Evolutionary conservation across 176 grass and related monocot genomes (phyloP), one percentile per base, ranked within the genome.

Genomic region (Hordeum marinum): DNA sequence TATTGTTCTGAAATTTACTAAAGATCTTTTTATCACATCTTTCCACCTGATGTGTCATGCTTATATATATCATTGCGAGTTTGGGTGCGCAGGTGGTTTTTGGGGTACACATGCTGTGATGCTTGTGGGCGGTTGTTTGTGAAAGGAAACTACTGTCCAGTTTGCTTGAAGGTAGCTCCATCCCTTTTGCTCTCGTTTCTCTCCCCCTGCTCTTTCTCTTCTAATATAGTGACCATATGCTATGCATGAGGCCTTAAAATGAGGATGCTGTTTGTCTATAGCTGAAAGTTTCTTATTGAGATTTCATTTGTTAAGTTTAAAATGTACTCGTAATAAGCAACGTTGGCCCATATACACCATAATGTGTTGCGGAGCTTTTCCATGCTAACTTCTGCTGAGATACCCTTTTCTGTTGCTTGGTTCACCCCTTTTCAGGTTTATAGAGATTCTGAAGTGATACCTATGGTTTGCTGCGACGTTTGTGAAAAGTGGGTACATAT

Each of bases 401-500:
- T 77, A 18, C 59, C 58, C 73, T 26, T 35, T 15, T 69, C 27
- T 67, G 35, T 68, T 76, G 39, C 29, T 75, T 64, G 57, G 23
- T 50, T 67, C 29, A 17, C 77, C 64, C 26, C 29, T 82, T 94
- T 90, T 87, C 68, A 99, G 96, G 96, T 99, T 35, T 99, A 99
- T 91, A 94, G 96, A 91, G 96, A 99, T 80, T 99, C 96, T 89
- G 96, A 99, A 90, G 91, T 92, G 52, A 96, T 86, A 81, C 96
- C 96, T 11, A 99, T 99, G 96, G 96, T 99, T 86, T 99, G 96
- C 42, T 99, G 96, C 12, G 96, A 99, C 77, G 75, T 85, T 80
- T 99, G 96, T 89, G 93, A 99, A 92, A 94, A 94, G 84, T 99
- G 96, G 96, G 96, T 99, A 31, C 96, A 99, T 82, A 96, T 94